A percentile compares a stretch with the other conserved stretches of the same genome.
phyloP scores from a whole-genome alignment of 352 stramenopile genomes.

The Phytophthora macrochlamydospora region DNA sequence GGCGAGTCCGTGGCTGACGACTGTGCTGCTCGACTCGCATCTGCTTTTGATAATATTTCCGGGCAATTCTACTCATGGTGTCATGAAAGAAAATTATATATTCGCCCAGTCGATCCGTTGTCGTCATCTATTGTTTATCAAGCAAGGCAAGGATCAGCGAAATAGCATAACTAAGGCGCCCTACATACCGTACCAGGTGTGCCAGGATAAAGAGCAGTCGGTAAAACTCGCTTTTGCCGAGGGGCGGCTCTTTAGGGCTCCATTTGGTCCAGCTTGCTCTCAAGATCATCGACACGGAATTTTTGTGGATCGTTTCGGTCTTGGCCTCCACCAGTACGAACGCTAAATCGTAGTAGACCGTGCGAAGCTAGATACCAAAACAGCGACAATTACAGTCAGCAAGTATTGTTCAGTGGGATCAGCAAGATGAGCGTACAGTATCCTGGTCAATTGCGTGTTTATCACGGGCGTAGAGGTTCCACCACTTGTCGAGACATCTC shows the following conservation, averaged over 20 bases:
- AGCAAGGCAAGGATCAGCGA: neutral
- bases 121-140: constrained; percentile 57
- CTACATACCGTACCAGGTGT: constrained; percentile 55
- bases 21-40: constrained; percentile 24
- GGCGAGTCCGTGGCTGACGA: constrained; percentile 17
- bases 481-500: constrained; percentile 77
- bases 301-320: constrained; percentile 80
- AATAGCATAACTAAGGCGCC: too few species aligned
- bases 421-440: constrained; percentile 28
- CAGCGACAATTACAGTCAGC: too few species aligned
- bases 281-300: constrained; percentile 81
- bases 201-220: constrained; percentile 74
- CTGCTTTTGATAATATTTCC: constrained; percentile 55
- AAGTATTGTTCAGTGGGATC: too few species aligned
- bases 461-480: constrained; percentile 48
- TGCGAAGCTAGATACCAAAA: constrained; percentile 45
- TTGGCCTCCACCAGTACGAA: constrained; percentile 78
- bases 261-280: constrained; percentile 73
- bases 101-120: constrained; percentile 64
- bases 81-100: constrained; percentile 83
- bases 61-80: constrained; percentile 60
- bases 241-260: constrained; percentile 55
- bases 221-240: constrained; percentile 64
- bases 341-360: constrained; percentile 73
- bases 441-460: constrained; percentile 55